Percentiles rank a stretch among this genome's conserved stretches.
These are phyloP conservation scores for Albizia julibrissin DNA, from an alignment of 306 rosid genomes.

Conservation along the genomic window DNA sequence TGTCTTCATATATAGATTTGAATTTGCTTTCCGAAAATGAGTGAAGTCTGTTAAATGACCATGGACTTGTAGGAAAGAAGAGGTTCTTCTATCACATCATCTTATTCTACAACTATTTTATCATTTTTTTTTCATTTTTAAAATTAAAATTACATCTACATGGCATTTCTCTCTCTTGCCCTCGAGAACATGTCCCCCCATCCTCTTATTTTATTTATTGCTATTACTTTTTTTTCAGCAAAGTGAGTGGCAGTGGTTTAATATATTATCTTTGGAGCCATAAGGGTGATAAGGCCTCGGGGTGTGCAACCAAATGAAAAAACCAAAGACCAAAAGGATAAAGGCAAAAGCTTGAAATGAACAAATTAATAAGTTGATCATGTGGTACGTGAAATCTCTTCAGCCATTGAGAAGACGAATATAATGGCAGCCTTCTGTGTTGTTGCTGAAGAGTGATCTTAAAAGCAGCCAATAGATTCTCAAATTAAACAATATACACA, in stretches of 20 bases:
- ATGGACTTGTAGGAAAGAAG: not conserved
- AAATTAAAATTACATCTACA: not conserved
- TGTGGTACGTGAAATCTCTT: constrained; percentile 31
- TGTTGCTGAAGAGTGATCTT: constrained; percentile 13
- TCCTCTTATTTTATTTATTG: constrained; percentile 15
- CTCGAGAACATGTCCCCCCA: constrained; percentile 26
- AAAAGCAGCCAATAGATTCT: constrained; percentile 32
- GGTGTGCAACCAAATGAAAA: constrained; percentile 10
- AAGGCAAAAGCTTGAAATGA: not conserved
- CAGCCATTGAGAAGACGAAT: constrained; percentile 37
- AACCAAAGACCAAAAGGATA: not conserved
- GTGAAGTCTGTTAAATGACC: not conserved
- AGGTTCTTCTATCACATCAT: not conserved
- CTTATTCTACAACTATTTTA: not conserved
- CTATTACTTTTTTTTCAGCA: constrained; percentile 4
- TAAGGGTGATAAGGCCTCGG: constrained; percentile 27
- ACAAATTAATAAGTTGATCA: not conserved
- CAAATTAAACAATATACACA: constrained; percentile 17
- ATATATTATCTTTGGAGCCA: constrained; percentile 25
- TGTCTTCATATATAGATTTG: not conserved
- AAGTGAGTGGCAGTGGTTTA: constrained; percentile 42
- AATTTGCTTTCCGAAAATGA: not conserved
- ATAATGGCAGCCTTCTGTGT: constrained; percentile 27
- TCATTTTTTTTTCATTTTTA: not conserved
- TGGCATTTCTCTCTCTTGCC: constrained; percentile 28